These are phyloP conservation scores for Exophiala spinifera DNA, from an alignment of 2,329 filamentous ascomycete genomes.

Conservation along the genomic window DNA sequence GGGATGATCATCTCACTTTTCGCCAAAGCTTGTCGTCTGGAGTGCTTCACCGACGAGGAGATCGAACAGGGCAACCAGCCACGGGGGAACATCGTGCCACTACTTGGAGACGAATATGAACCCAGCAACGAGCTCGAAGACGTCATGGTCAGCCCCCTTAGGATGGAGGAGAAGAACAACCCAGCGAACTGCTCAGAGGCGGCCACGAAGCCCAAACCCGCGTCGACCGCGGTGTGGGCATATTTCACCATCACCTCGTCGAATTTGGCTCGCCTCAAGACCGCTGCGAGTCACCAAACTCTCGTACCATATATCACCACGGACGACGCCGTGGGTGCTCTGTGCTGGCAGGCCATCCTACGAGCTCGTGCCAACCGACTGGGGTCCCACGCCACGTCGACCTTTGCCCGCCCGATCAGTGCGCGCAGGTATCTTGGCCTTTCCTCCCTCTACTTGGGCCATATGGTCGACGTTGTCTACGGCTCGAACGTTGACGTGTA, in stretches of 20 bases:
- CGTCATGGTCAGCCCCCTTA: constrained; percentile 33
- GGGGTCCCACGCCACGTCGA: constrained; percentile 32
- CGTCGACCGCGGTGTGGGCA: constrained; percentile 35
- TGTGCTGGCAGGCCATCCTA: constrained; percentile 49
- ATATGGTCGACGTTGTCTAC: constrained; percentile 49
- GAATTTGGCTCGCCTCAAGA: constrained; percentile 44
- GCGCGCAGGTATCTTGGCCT: constrained; percentile 45
- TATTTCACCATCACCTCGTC: constrained; percentile 45
- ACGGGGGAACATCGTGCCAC: constrained; percentile 39
- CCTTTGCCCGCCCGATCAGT: constrained; percentile 51
- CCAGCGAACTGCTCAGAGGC: constrained; percentile 8
- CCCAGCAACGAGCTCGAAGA: constrained; percentile 37
- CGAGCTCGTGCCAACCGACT: constrained; percentile 36
- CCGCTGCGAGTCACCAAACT: constrained; percentile 33
- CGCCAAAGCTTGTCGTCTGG: constrained; percentile 47
- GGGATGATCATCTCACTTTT: constrained; percentile 48
- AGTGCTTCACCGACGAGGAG: constrained; percentile 48
- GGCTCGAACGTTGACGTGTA: constrained; percentile 33
- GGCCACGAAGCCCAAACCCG: constrained; percentile 12
- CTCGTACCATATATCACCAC: constrained; percentile 46
- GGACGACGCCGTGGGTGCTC: constrained; percentile 53
- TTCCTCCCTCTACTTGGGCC: constrained; percentile 46
- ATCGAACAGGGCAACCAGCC: constrained; percentile 42
- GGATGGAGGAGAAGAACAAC: constrained; percentile 7
- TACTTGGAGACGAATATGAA: constrained; percentile 39